These are phyloP conservation scores for Pichia ethanolica DNA, from an alignment of 805 yeast species.

Conservation along the genomic window DNA sequence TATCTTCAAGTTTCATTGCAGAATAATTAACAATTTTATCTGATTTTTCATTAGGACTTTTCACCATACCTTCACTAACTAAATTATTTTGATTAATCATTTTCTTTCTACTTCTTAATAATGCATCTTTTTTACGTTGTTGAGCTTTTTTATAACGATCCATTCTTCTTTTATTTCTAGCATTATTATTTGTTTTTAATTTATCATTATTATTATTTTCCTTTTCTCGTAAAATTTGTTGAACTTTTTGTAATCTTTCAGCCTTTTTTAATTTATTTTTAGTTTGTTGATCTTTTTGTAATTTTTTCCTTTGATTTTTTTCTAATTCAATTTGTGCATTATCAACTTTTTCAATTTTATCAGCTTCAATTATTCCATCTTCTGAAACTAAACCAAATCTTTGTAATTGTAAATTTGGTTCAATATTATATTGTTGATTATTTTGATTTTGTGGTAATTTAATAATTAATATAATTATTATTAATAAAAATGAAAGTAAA, in stretches of 20 bases:
- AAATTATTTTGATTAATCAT: not conserved
- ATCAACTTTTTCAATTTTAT: slow-evolving; percentile 1
- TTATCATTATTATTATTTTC: not conserved
- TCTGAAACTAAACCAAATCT: slow-evolving; percentile 3
- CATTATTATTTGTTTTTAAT: no score
- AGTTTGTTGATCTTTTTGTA: not conserved
- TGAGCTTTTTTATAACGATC: not conserved
- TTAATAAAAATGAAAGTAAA: not conserved
- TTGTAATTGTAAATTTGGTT: not conserved
- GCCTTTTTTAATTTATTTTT: no score
- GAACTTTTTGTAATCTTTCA: no score
- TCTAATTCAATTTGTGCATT: not conserved
- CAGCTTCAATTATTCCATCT: slow-evolving; percentile 2
- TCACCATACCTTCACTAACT: no score
- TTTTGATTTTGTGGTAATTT: no score
- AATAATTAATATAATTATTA: not conserved
- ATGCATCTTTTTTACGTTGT: not conserved
- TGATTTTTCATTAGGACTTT: not conserved
- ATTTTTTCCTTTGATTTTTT: not conserved
- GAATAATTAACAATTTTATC: no score
- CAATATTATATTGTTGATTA: not conserved
- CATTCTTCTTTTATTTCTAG: not conserved
- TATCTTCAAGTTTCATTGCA: no score
- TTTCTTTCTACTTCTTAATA: not conserved
- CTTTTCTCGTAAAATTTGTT: not conserved